phyloP scores from a whole-genome alignment of 1,284 basidiomycete species.

The Pseudozyma pruni region DNA sequence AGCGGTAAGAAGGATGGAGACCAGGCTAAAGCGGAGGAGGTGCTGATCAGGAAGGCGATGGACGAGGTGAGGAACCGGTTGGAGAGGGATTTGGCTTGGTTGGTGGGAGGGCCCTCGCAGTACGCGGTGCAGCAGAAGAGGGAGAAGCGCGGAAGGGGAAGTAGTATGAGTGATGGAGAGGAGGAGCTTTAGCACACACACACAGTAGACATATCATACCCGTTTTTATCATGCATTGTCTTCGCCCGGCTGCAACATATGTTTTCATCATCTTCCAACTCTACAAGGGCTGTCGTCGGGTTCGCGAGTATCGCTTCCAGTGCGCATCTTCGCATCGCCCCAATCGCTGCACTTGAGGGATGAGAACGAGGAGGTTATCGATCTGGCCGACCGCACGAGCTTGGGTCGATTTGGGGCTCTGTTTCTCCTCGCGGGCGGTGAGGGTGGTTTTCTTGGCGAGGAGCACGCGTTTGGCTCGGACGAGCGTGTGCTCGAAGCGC shows the following conservation, averaged over 20 bases:
- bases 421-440: background rate
- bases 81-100: conserved; percentile 56
- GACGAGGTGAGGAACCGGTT: conserved; percentile 46
- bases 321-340: conserved; percentile 3
- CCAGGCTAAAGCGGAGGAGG: conserved; percentile 32
- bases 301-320: background rate
- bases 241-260: too few species aligned
- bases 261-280: too few species aligned
- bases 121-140: conserved; percentile 15
- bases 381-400: conserved; percentile 5
- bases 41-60: conserved; percentile 45
- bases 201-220: background rate
- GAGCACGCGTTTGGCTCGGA: conserved; percentile 7
- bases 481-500: conserved; percentile 20
- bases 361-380: background rate
- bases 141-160: conserved; percentile 24
- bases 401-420: background rate
- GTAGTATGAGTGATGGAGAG: conserved; percentile 45
- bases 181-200: conserved; percentile 33
- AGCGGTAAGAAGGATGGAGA: conserved; percentile 6
- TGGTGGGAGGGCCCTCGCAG: conserved; percentile 39
- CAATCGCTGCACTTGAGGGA: conserved; percentile 6
- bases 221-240: too few species aligned
- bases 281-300: background rate
- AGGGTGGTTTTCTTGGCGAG: background rate